Evolutionary conservation across 148 eudicot genomes (phyloP).

Genomic region (Polygonum aviculare): DNA sequence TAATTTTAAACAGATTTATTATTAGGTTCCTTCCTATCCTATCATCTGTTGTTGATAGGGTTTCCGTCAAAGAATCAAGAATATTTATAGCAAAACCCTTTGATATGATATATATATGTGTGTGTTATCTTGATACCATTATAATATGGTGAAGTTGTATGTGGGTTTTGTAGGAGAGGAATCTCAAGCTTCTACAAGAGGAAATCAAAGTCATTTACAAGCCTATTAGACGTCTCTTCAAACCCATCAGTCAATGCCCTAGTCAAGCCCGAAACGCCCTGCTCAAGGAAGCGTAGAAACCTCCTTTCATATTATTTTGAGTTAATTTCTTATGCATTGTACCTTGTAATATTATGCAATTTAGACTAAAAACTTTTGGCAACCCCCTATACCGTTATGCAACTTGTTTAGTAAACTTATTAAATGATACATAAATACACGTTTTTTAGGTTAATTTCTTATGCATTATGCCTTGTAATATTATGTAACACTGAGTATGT

Average conservation of each 20-base stretch:
- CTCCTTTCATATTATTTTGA: slow-evolving; percentile 22
- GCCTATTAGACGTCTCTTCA: slow-evolving; percentile 35
- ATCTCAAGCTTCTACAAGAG: slow-evolving; percentile 71
- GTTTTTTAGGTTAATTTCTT: too few relatives aligned
- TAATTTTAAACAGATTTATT: background rate
- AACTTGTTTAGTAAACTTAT: too few relatives aligned
- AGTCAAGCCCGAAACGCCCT: slow-evolving; percentile 54
- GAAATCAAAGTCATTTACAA: slow-evolving; percentile 71
- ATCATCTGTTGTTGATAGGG: background rate
- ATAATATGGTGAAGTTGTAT: background rate
- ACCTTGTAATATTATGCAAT: too few relatives aligned
- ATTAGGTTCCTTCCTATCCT: background rate
- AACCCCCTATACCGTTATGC: too few relatives aligned
- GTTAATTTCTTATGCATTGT: too few relatives aligned
- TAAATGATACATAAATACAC: too few relatives aligned
- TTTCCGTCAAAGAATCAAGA: too few relatives aligned
- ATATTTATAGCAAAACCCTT: too few relatives aligned
- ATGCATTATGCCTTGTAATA: too few relatives aligned
- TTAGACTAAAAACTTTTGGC: too few relatives aligned
- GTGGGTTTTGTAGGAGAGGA: slow-evolving; percentile 42
- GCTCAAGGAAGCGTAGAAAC: slow-evolving; percentile 53
- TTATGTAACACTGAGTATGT: too few relatives aligned
- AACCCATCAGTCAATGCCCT: slow-evolving; percentile 41
- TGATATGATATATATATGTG: too few relatives aligned
- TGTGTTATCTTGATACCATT: background rate